Evolutionary conservation across 2,329 filamentous ascomycete species (phyloP).

Genomic region (Fusarium torreyae): DNA sequence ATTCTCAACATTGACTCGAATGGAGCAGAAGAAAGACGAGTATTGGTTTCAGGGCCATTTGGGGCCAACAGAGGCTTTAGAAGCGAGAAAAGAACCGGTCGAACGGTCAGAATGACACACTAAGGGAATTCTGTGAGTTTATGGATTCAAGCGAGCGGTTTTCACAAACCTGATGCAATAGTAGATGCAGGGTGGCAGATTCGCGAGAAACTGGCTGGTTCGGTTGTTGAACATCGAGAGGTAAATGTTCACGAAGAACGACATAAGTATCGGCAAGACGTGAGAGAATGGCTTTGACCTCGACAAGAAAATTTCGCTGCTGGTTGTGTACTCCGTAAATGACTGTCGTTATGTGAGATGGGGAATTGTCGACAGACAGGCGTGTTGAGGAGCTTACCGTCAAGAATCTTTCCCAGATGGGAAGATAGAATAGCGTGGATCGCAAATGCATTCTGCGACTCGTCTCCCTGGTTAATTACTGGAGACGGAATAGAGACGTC

Average conservation of each 20-base stretch:
- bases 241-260: slow-evolving; percentile 27
- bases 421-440: slow-evolving; percentile 39
- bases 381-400: slow-evolving; percentile 18
- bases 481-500: slow-evolving; percentile 44
- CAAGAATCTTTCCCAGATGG: slow-evolving; percentile 41
- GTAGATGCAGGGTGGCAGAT: slow-evolving; percentile 38
- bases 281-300: slow-evolving; percentile 40
- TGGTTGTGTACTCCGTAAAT: slow-evolving; percentile 36
- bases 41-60: background rate
- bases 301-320: slow-evolving; percentile 33
- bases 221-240: slow-evolving; percentile 24
- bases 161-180: slow-evolving; percentile 34
- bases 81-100: slow-evolving; percentile 41
- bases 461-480: slow-evolving; percentile 7
- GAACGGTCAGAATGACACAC: slow-evolving; percentile 42
- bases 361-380: background rate
- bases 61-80: slow-evolving; percentile 29
- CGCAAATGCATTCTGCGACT: slow-evolving; percentile 36
- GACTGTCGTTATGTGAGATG: slow-evolving; percentile 9
- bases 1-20: slow-evolving; percentile 44
- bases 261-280: slow-evolving; percentile 32
- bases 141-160: fast-evolving
- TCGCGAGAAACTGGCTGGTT: slow-evolving; percentile 36
- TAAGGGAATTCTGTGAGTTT: background rate
- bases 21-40: slow-evolving; percentile 21